Percentiles rank a stretch among this genome's conserved stretches.
Evolutionary conservation across 345 rosid species (phyloP).

Genomic region (Linum lewisii): DNA sequence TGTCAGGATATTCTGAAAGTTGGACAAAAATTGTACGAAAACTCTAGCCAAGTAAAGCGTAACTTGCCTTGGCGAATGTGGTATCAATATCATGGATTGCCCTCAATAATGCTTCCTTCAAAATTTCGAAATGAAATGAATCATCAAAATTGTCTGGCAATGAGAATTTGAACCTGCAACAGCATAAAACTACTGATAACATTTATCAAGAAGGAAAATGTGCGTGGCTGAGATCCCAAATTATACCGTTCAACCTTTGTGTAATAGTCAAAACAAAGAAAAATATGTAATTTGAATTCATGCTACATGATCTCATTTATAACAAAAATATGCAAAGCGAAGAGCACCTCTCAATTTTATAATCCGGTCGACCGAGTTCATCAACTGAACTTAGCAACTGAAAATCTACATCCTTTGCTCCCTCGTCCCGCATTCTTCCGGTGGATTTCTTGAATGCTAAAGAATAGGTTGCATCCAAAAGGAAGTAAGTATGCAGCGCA

Average conservation of each 20-base stretch:
- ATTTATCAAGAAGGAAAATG: not conserved
- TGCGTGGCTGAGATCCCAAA: not conserved
- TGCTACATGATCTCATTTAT: not conserved
- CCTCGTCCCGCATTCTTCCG: constrained; percentile 35
- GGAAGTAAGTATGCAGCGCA: constrained; percentile 78
- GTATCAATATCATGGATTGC: constrained; percentile 84
- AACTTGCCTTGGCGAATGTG: constrained; percentile 64
- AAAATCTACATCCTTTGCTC: constrained; percentile 35
- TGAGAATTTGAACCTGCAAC: constrained; percentile 49
- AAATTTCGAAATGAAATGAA: constrained; percentile 66
- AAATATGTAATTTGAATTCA: not conserved
- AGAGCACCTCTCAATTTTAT: constrained; percentile 47
- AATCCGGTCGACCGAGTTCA: constrained; percentile 30
- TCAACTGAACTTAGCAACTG: constrained; percentile 41
- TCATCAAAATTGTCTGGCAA: constrained; percentile 38
- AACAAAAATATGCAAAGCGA: not conserved
- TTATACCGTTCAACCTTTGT: not conserved
- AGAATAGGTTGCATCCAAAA: constrained; percentile 71
- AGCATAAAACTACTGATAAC: not conserved
- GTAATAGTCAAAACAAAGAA: not conserved
- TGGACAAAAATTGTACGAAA: not conserved
- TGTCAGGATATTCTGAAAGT: not conserved
- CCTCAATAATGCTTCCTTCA: constrained; percentile 80
- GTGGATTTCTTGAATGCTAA: constrained; percentile 34
- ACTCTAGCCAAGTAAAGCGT: not conserved